Evolutionary conservation across 2,329 filamentous ascomycete species (phyloP).

Genomic region (Apiospora phragmitis): DNA sequence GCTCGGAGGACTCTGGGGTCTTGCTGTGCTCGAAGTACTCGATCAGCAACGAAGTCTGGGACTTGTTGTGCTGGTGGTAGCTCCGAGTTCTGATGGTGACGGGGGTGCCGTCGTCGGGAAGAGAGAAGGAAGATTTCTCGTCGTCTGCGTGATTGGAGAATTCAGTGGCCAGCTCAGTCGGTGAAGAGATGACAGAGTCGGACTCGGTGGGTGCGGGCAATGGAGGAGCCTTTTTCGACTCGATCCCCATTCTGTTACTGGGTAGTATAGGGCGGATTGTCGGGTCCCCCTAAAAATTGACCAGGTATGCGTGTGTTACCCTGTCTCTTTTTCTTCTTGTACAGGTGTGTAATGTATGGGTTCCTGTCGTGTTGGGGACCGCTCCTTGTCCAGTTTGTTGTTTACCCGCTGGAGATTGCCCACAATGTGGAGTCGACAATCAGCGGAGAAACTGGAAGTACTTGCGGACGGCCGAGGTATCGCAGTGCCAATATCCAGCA

Average conservation of each 20-base stretch:
- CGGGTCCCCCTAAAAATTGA: conserved; percentile 8
- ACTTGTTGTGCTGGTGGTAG: conserved; percentile 60
- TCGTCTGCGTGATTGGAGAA: conserved; percentile 65
- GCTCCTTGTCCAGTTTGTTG: conserved; percentile 7
- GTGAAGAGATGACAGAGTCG: conserved; percentile 56
- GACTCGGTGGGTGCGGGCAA: conserved; percentile 80
- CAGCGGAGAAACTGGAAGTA: conserved; percentile 6
- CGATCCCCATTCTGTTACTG: conserved; percentile 52
- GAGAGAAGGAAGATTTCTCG: conserved; percentile 73
- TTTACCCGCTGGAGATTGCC: conserved; percentile 11
- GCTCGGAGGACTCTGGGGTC: conserved; percentile 45
- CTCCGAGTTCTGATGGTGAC: conserved; percentile 85
- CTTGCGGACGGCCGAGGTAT: conserved; percentile 1
- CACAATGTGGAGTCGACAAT: conserved; percentile 9
- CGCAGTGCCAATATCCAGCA: conserved; percentile 4
- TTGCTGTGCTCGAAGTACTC: conserved; percentile 92
- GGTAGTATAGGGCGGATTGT: conserved; percentile 1
- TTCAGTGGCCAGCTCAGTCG: conserved; percentile 66
- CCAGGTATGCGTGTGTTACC: conserved; percentile 6
- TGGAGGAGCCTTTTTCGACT: conserved; percentile 60
- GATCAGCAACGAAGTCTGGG: conserved; percentile 88
- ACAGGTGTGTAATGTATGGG: conserved; percentile 8
- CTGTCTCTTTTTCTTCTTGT: conserved; percentile 5
- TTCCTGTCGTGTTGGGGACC: conserved; percentile 8
- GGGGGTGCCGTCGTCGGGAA: conserved; percentile 85